Evolutionary conservation across 352 stramenopile species (phyloP).

Genomic region (Globisporangium ultimum): DNA sequence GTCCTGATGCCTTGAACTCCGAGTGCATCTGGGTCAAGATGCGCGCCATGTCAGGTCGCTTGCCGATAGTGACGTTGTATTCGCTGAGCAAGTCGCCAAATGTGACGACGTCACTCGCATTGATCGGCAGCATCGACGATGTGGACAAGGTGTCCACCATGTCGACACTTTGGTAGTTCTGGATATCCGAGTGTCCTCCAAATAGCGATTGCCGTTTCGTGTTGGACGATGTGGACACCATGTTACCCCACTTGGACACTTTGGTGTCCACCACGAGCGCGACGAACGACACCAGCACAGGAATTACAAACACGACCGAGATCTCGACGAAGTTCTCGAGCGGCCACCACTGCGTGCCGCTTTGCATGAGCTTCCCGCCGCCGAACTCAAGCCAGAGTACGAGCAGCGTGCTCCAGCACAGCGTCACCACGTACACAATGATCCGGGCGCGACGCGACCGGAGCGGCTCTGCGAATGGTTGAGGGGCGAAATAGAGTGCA

Average conservation of each 20-base stretch:
- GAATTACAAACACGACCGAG: constrained; percentile 27
- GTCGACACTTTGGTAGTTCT: too few species aligned
- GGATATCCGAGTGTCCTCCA: too few species aligned
- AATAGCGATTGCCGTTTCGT: too few species aligned
- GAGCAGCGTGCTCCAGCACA: constrained; percentile 19
- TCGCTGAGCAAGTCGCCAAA: constrained; percentile 27
- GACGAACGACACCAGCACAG: constrained; percentile 14
- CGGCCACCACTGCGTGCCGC: constrained; percentile 36
- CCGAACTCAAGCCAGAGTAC: constrained; percentile 37
- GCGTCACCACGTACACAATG: constrained; percentile 24
- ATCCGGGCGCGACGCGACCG: constrained; percentile 23
- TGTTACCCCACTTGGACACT: constrained; percentile 3
- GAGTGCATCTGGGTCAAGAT: constrained; percentile 27
- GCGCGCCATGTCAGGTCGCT: constrained; percentile 26
- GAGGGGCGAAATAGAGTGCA: background rate
- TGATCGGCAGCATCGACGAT: too few species aligned
- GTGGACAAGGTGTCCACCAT: too few species aligned
- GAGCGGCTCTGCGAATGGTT: constrained; percentile 32
- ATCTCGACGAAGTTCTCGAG: constrained; percentile 48
- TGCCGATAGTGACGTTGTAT: constrained; percentile 23
- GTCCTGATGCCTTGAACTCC: constrained; percentile 5
- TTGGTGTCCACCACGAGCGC: constrained; percentile 21
- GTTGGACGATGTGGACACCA: background rate
- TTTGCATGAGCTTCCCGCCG: constrained; percentile 22
- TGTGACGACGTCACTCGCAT: constrained; percentile 13